Conservation (phyloP, 2,329 filamentous ascomycete species). For the Talaromyces sp. region DNA sequence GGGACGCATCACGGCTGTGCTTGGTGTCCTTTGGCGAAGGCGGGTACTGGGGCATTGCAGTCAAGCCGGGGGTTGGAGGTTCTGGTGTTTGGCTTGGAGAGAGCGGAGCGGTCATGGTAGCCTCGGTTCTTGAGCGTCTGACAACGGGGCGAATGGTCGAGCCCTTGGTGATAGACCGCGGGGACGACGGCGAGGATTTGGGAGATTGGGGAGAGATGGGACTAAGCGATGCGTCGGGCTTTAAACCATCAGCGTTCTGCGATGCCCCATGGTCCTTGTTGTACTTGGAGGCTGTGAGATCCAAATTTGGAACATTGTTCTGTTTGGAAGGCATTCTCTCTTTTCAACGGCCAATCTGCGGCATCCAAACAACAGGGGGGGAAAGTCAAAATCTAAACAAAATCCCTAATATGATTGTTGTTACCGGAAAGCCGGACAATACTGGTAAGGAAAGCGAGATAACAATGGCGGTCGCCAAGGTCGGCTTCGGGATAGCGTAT, state of each 20-base stretch:
- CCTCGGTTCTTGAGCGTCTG: constrained; percentile 26
- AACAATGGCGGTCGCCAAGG: background rate
- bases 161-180: constrained; percentile 26
- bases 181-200: constrained; percentile 32
- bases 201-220: constrained; percentile 34
- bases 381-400: background rate
- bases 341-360: background rate
- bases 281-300: constrained; percentile 28
- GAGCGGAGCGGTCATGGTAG: constrained; percentile 21
- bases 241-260: constrained; percentile 29
- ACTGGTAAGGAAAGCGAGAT: background rate
- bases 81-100: constrained; percentile 23
- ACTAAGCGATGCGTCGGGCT: constrained; percentile 26
- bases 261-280: constrained; percentile 27
- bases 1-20: constrained; percentile 40
- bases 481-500: background rate
- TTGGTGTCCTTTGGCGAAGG: constrained; percentile 37
- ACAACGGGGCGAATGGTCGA: constrained; percentile 38
- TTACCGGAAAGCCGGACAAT: background rate
- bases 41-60: constrained; percentile 41
- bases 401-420: background rate
- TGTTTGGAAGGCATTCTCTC: constrained; percentile 32
- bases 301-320: constrained; percentile 31
- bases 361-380: background rate
- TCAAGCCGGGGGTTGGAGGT: constrained; percentile 37